Conservation (phyloP, 768 basidiomycete genomes). For the Zangia roseola region DNA sequence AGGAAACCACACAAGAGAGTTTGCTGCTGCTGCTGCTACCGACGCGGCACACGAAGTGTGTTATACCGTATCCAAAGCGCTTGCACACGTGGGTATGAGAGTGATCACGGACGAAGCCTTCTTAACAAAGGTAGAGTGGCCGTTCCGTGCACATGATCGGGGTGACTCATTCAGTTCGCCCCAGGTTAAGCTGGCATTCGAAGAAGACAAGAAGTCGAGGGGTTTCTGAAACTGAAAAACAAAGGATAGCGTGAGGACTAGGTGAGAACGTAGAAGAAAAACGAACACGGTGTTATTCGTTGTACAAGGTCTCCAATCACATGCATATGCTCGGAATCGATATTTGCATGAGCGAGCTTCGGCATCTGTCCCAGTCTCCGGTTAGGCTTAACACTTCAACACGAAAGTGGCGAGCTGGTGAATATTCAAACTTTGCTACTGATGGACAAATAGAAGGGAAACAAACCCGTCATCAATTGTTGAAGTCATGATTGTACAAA, state of each 20-base stretch:
- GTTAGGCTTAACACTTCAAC: too few species aligned
- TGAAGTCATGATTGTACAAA: too few species aligned
- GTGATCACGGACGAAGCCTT: constrained; percentile 69
- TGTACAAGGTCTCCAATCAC: not conserved
- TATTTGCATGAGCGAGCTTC: not conserved
- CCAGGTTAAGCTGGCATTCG: constrained; percentile 50
- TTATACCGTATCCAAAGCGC: constrained; percentile 64
- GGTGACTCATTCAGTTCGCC: not conserved
- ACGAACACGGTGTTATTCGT: not conserved
- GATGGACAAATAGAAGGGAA: too few species aligned
- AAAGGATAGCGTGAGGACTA: too few species aligned
- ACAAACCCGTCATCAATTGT: too few species aligned
- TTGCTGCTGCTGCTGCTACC: constrained; percentile 62
- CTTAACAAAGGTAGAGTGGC: constrained; percentile 50
- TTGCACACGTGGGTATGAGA: constrained; percentile 68
- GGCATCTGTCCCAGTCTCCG: not conserved
- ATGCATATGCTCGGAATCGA: not conserved
- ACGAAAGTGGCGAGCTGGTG: too few species aligned
- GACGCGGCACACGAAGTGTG: constrained; percentile 62
- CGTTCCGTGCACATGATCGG: not conserved
- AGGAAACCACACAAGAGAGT: constrained; percentile 75
- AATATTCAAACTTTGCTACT: too few species aligned
- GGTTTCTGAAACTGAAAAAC: constrained; percentile 1
- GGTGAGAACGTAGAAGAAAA: not conserved
- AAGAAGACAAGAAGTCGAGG: constrained; percentile 39